Base-by-base conservation (phyloP, 345 rosid genomes). In the Luvunga scandens region DNA sequence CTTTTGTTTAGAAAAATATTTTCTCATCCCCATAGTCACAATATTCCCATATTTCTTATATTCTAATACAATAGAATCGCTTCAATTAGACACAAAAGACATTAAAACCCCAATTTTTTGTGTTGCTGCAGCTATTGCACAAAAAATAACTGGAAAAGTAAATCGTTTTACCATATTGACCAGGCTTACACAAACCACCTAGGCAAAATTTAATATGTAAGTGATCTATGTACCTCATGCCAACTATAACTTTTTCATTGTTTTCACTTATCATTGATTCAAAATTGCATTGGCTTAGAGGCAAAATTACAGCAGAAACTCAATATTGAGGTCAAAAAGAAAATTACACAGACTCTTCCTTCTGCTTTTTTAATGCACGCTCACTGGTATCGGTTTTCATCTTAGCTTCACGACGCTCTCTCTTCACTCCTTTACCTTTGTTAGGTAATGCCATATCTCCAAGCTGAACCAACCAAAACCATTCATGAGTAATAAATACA, bases 321-420 rank as follows among this genome's bases (percentile, higher is more conserved):
- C 22, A 77, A 25, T 38, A 36, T 34, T 42, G 33, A 62, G 19
- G 66, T 66, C 25, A 12, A 75, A 12, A 71, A 57, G 64, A 25
- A 64, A 68, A 68, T 87, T 79, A 87, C 48, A 73, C 80, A 4
- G 94, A 85, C 63, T 78, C 85, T 86, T 87, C 94, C 84, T 83
- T 92, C 65, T 67, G 90, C 86, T 83, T 97, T 79, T 97, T 94
- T 4, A 87, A 60, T 68, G 89, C 76, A 31, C 42, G 84, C 73
- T 77, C 90, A 18, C 63, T 81, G 19, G 70, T 76, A 31, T 78
- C 77, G 7, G 73, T 77, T 80, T 88, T 91, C 87, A 71, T 69
- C 83, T 90, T 94, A 18, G 90, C 91, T 81, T 94, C 98, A 27
- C 90, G 95, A 0, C 97, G 89, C 83, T 97, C 99, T 88, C 99